Evolutionary conservation across 768 basidiomycete species (phyloP).

Genomic region (Artomyces pyxidatus): DNA sequence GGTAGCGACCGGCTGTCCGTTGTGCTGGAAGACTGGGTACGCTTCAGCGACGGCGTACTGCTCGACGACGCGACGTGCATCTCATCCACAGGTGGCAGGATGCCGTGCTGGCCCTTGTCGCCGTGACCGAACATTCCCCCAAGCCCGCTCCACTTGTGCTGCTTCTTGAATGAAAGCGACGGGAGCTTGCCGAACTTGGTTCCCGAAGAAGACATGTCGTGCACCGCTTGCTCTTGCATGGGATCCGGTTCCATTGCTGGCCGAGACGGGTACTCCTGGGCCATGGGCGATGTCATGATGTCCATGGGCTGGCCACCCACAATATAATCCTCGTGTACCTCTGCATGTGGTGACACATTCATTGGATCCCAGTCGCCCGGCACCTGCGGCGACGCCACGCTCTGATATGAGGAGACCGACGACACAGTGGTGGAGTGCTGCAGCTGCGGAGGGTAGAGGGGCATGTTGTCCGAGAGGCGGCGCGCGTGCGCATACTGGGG

Average conservation of each 20-base stretch:
- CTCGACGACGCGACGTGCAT: slow-evolving; percentile 42
- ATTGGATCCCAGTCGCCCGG: slow-evolving; percentile 44
- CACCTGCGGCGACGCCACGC: slow-evolving; percentile 10
- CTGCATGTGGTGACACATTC: slow-evolving; percentile 48
- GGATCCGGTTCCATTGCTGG: slow-evolving; percentile 32
- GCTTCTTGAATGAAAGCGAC: slow-evolving; percentile 59
- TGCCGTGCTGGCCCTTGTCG: slow-evolving; percentile 56
- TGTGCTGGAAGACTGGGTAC: slow-evolving; percentile 69
- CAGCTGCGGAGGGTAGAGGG: slow-evolving; percentile 10
- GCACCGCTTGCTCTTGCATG: slow-evolving; percentile 26
- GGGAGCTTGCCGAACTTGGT: slow-evolving; percentile 52
- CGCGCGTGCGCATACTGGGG: slow-evolving; percentile 8
- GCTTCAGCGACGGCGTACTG: slow-evolving; percentile 64
- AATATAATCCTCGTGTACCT: slow-evolving; percentile 34
- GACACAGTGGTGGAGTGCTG: slow-evolving; percentile 15
- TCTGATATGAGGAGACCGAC: slow-evolving; percentile 12
- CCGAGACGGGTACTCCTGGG: slow-evolving; percentile 41
- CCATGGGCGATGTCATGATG: slow-evolving; percentile 42
- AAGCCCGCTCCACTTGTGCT: slow-evolving; percentile 58
- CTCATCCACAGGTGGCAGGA: slow-evolving; percentile 69
- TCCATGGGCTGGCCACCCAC: slow-evolving; percentile 40
- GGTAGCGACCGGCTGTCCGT: slow-evolving; percentile 57
- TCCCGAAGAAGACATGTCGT: slow-evolving; percentile 32
- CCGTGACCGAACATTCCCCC: slow-evolving; percentile 57
- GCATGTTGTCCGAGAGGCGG: slow-evolving; percentile 3